These are phyloP conservation scores for Trametes cinnabarina DNA, from an alignment of 768 basidiomycete genomes.

Conservation along the genomic window DNA sequence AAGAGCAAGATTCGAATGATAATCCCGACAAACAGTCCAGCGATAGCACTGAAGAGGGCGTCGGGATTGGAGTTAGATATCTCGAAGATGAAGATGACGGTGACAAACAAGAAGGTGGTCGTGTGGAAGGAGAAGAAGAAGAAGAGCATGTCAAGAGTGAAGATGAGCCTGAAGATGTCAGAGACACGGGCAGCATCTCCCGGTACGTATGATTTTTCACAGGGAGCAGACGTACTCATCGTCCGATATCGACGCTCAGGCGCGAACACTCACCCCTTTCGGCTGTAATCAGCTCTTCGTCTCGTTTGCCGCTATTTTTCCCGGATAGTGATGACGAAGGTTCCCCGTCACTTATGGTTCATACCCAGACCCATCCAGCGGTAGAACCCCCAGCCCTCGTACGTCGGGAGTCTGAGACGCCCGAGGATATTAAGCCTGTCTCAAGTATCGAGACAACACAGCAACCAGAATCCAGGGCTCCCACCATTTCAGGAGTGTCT, in stretches of 20 bases:
- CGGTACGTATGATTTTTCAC: no score
- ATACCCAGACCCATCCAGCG: neutral
- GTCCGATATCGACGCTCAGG: no score
- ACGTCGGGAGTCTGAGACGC: neutral
- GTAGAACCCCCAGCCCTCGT: neutral
- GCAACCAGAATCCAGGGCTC: neutral
- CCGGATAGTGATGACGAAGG: neutral
- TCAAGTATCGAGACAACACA: no score
- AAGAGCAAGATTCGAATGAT: neutral
- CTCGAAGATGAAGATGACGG: slow-evolving; percentile 1
- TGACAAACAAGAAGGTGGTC: neutral
- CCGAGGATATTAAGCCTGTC: neutral
- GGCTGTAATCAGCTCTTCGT: neutral
- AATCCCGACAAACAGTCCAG: neutral
- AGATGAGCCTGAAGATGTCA: no score
- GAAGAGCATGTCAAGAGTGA: neutral
- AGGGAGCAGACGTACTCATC: no score
- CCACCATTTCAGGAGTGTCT: neutral
- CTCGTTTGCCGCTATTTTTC: neutral
- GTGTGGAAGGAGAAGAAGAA: no score
- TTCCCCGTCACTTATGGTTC: slow-evolving; percentile 3
- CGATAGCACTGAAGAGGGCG: neutral
- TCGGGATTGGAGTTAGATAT: no score
- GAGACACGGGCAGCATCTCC: no score
- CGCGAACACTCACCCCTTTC: neutral